Evolutionary conservation across 208 protist species (phyloP).

Genomic region (Trypanosoma theileri): DNA sequence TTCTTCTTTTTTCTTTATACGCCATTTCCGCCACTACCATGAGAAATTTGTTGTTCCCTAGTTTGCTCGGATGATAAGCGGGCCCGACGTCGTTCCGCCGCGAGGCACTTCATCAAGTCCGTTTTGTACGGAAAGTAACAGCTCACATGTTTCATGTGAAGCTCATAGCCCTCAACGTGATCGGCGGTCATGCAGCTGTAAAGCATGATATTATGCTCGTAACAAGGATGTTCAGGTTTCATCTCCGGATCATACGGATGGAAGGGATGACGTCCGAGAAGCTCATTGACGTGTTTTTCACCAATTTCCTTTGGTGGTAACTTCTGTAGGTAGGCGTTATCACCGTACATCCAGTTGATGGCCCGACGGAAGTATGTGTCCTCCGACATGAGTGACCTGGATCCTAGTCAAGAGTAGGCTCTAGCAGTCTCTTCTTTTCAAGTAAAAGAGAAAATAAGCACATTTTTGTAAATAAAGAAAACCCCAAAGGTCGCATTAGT

Average conservation of each 20-base stretch:
- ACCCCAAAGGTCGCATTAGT: background rate
- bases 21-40: background rate
- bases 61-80: slow-evolving; percentile 12
- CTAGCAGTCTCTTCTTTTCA: background rate
- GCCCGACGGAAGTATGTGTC: slow-evolving; percentile 84
- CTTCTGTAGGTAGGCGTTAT: slow-evolving; percentile 73
- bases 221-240: slow-evolving; percentile 63
- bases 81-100: slow-evolving; percentile 55
- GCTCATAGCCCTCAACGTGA: slow-evolving; percentile 74
- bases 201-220: slow-evolving; percentile 60
- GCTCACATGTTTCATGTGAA: slow-evolving; percentile 84
- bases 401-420: background rate
- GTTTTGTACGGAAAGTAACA: slow-evolving; percentile 88
- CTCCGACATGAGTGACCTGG: slow-evolving; percentile 21
- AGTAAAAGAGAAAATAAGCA: slow-evolving; percentile 4
- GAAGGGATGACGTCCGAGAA: slow-evolving; percentile 84
- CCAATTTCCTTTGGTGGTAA: slow-evolving; percentile 56
- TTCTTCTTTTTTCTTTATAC: background rate
- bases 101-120: slow-evolving; percentile 87
- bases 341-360: slow-evolving; percentile 88
- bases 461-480: background rate
- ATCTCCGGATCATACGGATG: slow-evolving; percentile 83
- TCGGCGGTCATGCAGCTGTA: slow-evolving; percentile 80
- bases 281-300: slow-evolving; percentile 85
- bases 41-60: background rate